These are phyloP conservation scores for Chlorella sp. DNA, from an alignment of 139 green algal species.

Conservation along the genomic window DNA sequence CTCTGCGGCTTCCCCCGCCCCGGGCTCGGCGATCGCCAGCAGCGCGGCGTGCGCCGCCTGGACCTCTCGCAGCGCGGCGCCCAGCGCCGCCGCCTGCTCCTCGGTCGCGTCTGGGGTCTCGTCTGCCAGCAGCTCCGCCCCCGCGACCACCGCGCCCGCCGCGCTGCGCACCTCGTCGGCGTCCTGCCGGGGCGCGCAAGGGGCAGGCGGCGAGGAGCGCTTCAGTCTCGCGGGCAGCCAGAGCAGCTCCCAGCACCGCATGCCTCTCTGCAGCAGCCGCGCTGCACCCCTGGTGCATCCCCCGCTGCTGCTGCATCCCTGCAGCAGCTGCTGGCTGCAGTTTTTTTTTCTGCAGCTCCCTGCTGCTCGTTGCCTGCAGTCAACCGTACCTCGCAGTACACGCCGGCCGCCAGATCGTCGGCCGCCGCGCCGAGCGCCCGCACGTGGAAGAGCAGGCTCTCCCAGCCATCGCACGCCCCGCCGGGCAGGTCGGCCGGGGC, in stretches of 20 bases:
- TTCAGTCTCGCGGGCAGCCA: too few species aligned
- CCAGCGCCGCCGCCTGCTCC: not conserved
- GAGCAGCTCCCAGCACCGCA: too few species aligned
- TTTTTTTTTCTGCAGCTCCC: not conserved
- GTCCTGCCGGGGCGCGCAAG: constrained; percentile 8
- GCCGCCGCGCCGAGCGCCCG: not conserved
- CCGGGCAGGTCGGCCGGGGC: not conserved
- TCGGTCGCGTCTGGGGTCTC: not conserved
- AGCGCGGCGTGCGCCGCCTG: not conserved
- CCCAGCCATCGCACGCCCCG: constrained; percentile 13
- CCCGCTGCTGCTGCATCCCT: too few species aligned
- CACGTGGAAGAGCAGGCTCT: constrained; percentile 20
- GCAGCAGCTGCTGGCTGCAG: too few species aligned
- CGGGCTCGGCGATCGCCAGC: too few species aligned
- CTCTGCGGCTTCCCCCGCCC: too few species aligned
- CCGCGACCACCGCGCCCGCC: constrained; percentile 6
- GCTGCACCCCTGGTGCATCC: too few species aligned
- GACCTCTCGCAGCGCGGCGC: not conserved
- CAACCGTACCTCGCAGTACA: too few species aligned
- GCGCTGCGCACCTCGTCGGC: not conserved
- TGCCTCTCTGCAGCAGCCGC: too few species aligned
- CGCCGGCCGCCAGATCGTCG: constrained; percentile 17
- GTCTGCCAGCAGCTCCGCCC: constrained; percentile 6
- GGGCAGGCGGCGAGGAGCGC: not conserved
- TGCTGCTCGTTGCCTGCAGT: not conserved